These are phyloP conservation scores for Fusarium sp. DNA, from an alignment of 2,329 filamentous ascomycete genomes.

Conservation along the genomic window DNA sequence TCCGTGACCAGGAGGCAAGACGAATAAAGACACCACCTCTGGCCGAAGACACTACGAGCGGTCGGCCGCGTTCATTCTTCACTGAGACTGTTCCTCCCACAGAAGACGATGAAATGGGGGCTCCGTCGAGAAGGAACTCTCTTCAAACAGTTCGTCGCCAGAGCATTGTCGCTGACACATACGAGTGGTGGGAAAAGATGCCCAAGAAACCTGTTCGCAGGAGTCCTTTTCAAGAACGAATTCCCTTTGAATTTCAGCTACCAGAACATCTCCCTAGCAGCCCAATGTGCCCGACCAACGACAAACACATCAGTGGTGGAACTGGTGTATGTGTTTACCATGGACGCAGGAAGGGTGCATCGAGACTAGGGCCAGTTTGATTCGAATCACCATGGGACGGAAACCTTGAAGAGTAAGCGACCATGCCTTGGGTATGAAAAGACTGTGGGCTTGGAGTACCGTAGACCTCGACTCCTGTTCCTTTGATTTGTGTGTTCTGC, in stretches of 20 bases:
- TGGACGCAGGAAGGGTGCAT: conserved; percentile 47
- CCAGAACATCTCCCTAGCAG: conserved; percentile 62
- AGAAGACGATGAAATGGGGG: background rate
- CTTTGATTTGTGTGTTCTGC: background rate
- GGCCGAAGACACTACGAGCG: conserved; percentile 50
- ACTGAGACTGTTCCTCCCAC: conserved; percentile 50
- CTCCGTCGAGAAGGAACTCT: conserved; percentile 20
- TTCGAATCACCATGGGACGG: background rate
- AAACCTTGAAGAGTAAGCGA: background rate
- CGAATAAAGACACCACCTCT: conserved; percentile 59
- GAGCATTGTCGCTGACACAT: conserved; percentile 38
- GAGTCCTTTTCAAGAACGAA: conserved; percentile 19
- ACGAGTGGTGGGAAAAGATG: conserved; percentile 51
- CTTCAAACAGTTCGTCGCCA: conserved; percentile 32
- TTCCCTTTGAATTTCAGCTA: conserved; percentile 58
- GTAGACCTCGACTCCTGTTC: background rate
- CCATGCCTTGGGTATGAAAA: background rate
- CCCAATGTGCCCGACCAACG: conserved; percentile 62
- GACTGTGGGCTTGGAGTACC: background rate
- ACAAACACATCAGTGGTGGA: conserved; percentile 55
- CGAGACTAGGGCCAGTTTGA: conserved; percentile 1
- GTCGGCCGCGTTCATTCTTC: conserved; percentile 55
- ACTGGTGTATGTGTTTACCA: conserved; percentile 62
- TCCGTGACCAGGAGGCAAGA: conserved; percentile 55
- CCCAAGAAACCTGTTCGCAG: conserved; percentile 37